These are phyloP conservation scores for Naganishia cerealis DNA, from an alignment of 1,284 basidiomycete genomes.

Conservation along the genomic window DNA sequence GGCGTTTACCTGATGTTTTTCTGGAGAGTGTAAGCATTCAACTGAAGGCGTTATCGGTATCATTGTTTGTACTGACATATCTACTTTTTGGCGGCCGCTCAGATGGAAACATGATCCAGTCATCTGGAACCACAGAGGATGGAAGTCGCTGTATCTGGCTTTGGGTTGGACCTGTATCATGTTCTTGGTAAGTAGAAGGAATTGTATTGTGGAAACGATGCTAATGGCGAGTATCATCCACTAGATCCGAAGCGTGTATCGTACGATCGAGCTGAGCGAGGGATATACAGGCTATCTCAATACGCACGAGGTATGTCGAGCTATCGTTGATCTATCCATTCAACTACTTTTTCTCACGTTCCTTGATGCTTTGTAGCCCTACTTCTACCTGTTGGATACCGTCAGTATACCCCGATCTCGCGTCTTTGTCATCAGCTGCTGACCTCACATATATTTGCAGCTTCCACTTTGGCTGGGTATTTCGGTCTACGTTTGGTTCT, in stretches of 20 bases:
- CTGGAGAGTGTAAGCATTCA: conserved; percentile 56
- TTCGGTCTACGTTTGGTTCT: conserved; percentile 48
- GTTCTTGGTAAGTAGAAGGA: conserved; percentile 59
- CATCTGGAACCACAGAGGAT: conserved; percentile 61
- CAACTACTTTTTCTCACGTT: not conserved
- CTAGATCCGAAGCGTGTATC: conserved; percentile 67
- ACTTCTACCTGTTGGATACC: conserved; percentile 69
- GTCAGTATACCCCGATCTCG: conserved; percentile 31
- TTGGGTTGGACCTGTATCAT: conserved; percentile 65
- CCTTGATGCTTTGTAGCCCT: conserved; percentile 36
- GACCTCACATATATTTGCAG: conserved; percentile 6
- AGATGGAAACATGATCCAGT: conserved; percentile 55
- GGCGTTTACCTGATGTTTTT: conserved; percentile 63
- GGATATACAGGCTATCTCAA: conserved; percentile 65
- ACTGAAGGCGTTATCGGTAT: not conserved
- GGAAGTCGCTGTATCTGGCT: conserved; percentile 62
- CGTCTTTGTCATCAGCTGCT: not conserved
- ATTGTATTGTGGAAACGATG: not conserved
- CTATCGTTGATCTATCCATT: not conserved
- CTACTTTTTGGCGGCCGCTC: not conserved
- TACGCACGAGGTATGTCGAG: conserved; percentile 57
- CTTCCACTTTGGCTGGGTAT: conserved; percentile 66
- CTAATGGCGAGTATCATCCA: not conserved
- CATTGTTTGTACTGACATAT: not conserved
- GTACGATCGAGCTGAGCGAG: conserved; percentile 66